These are phyloP conservation scores for Gnaphalium uliginosum DNA, from an alignment of 129 eudicot genomes.

Conservation along the genomic window DNA sequence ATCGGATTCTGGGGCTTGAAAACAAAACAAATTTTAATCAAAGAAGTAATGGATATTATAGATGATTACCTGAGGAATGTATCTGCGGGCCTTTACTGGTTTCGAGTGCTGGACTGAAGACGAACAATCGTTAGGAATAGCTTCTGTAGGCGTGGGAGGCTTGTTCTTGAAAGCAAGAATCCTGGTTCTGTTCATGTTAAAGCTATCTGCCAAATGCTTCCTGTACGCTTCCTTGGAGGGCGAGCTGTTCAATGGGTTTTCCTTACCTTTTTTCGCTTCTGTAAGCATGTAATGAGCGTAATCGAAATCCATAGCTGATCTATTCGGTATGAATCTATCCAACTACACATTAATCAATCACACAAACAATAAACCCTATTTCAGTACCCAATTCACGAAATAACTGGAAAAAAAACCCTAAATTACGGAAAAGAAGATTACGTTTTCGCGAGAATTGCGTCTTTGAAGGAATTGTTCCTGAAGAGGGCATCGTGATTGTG, in stretches of 20 bases:
- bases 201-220: slow-evolving; percentile 81
- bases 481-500: slow-evolving; percentile 54
- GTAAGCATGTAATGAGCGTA: slow-evolving; percentile 88
- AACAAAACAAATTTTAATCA: background rate
- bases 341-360: slow-evolving; percentile 43
- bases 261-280: slow-evolving; percentile 81
- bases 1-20: background rate
- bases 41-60: background rate
- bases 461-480: slow-evolving; percentile 70
- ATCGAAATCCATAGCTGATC: slow-evolving; percentile 94
- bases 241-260: slow-evolving; percentile 64
- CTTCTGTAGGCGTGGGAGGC: slow-evolving; percentile 68
- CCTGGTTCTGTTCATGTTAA: slow-evolving; percentile 83
- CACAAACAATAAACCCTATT: slow-evolving; percentile 4
- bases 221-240: slow-evolving; percentile 87
- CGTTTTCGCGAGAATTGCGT: slow-evolving; percentile 67
- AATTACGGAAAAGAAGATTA: slow-evolving; percentile 12
- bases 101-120: slow-evolving; percentile 55
- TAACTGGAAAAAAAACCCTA: background rate
- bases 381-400: background rate
- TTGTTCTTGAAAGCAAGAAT: slow-evolving; percentile 95
- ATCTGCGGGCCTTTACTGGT: slow-evolving; percentile 61
- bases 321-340: slow-evolving; percentile 93
- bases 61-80: slow-evolving; percentile 82
- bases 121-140: slow-evolving; percentile 44